phyloP scores from a whole-genome alignment of 306 rosid species.

The Carpinus fangiana region DNA sequence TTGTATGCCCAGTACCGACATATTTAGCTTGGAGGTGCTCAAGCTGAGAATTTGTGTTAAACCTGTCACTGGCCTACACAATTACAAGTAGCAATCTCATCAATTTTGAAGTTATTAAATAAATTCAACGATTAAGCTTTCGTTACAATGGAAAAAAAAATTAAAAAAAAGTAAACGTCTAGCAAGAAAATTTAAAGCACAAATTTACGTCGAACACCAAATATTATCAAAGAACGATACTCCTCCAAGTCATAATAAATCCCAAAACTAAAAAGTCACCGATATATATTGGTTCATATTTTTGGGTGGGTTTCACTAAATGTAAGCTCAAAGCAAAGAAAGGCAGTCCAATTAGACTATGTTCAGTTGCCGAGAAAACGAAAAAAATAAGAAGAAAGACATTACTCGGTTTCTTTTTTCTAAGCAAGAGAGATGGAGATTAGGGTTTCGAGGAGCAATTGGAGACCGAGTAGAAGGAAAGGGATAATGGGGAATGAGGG shows the following conservation, averaged over 20 bases:
- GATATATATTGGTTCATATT: background rate
- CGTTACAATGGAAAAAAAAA: too few species aligned
- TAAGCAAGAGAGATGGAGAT: background rate
- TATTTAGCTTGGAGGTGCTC: slow-evolving; percentile 96
- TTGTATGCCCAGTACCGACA: slow-evolving; percentile 97
- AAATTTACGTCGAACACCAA: background rate
- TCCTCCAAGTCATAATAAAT: background rate
- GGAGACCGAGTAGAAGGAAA: background rate
- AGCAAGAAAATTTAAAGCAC: background rate
- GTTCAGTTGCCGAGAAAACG: background rate
- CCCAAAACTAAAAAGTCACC: background rate
- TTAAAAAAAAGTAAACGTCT: background rate
- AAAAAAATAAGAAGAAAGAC: background rate
- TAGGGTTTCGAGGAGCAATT: background rate
- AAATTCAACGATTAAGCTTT: background rate
- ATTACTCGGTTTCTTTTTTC: too few species aligned
- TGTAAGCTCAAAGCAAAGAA: background rate
- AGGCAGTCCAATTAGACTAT: background rate
- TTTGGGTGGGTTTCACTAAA: background rate
- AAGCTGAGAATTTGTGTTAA: slow-evolving; percentile 93
- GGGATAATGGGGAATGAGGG: too few species aligned
- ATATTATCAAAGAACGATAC: background rate
- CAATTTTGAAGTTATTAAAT: background rate
- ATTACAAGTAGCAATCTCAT: background rate
- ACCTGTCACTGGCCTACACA: slow-evolving; percentile 90